Evolutionary conservation across 768 basidiomycete species (phyloP), one percentile per base, ranked within the genome.

Genomic region (Cytidiella melzeri): DNA sequence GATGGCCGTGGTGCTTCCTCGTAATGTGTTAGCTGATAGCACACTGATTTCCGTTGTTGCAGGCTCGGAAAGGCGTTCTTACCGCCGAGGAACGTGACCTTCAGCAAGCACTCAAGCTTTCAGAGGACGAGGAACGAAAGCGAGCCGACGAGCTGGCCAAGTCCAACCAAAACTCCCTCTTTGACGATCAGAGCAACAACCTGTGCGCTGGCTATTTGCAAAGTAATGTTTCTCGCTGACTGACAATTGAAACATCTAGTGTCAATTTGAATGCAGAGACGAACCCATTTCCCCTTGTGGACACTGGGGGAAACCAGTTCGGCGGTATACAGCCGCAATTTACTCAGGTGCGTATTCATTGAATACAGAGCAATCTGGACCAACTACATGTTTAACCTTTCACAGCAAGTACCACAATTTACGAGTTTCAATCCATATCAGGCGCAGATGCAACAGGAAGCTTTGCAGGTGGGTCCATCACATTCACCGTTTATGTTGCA

Each of bases 361-460:
- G n/a, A n/a, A n/a, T n/a, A n/a, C n/a, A n/a, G n/a, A n/a, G n/a
- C n/a, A n/a, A n/a, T n/a, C n/a, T n/a, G n/a, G n/a, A n/a, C n/a
- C n/a, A n/a, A n/a, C n/a, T n/a, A n/a, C n/a, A n/a, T n/a, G n/a
- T n/a, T n/a, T n/a, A n/a, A n/a, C n/a, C n/a, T n/a, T n/a, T n/a
- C 41, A n/a, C 19, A 41, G 19, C 86, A 86, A 56, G 15, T 34
- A 34, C 87, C 88, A 0, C 92, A 94, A 59, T 90, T 87, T 64
- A 92, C 90, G 6, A 83, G 88, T 1, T 97, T 92, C 75, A 98
- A 98, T 65, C 90, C 90, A 0, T 92, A 91, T 55, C 88, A 91
- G 61, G 92, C 93, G 64, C 94, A 94, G 62, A 81, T 86, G 41
- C 87, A 94, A 59, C 92, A 94, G 58, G 92, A 95, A 65, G 84